These are phyloP conservation scores for Hypoxylon fragiforme DNA, from an alignment of 495 filamentous ascomycete genomes.

Conservation along the genomic window DNA sequence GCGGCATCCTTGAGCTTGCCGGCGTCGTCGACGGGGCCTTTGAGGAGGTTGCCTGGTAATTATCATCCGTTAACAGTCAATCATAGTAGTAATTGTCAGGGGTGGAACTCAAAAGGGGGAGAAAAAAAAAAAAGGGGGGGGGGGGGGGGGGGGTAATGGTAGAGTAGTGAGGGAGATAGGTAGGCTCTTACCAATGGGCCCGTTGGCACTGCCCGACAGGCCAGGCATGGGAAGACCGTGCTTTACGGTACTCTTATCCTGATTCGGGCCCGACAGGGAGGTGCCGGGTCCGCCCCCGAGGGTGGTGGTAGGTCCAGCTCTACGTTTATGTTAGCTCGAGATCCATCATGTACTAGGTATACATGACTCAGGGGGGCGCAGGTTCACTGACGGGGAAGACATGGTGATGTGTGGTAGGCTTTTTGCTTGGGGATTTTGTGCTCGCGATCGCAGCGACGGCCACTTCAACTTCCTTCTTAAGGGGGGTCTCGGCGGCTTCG, in stretches of 20 bases:
- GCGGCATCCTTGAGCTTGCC: conserved; percentile 47
- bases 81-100: too few relatives aligned
- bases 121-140: too few relatives aligned
- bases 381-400: conserved; percentile 37
- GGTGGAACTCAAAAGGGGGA: too few relatives aligned
- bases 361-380: not conserved
- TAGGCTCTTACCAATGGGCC: conserved; percentile 33
- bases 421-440: conserved; percentile 6
- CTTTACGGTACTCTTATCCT: conserved; percentile 10
- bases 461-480: conserved; percentile 28
- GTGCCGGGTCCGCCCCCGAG: conserved; percentile 10
- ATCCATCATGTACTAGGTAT: conserved; percentile 6
- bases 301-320: conserved; percentile 21
- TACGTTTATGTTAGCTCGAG: too few relatives aligned
- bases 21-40: conserved; percentile 44
- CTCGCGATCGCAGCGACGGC: conserved; percentile 22
- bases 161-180: not conserved
- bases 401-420: conserved; percentile 16
- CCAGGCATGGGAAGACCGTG: conserved; percentile 40
- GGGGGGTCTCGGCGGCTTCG: conserved; percentile 9
- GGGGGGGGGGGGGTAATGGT: conserved; percentile 2
- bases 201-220: conserved; percentile 41
- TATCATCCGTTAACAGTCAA: too few relatives aligned
- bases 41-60: conserved; percentile 41
- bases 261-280: conserved; percentile 15